phyloP scores from a whole-genome alignment of 192 early-diverging fungal species.

The Glomus cerebriforme region DNA sequence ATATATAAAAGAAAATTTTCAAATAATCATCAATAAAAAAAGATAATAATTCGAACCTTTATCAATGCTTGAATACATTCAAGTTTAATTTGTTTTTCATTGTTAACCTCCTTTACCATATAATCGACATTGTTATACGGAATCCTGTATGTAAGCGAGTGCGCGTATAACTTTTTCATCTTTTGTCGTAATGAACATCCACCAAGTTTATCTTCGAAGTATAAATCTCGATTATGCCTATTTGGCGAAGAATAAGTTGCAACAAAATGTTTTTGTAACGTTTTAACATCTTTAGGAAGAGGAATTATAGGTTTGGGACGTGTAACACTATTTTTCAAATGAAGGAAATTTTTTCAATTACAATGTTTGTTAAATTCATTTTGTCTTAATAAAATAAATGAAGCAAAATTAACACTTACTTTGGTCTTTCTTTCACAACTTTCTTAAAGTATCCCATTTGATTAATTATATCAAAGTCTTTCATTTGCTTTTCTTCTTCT shows the following conservation, averaged over 20 bases:
- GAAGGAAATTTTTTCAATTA: neutral
- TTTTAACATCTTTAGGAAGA: conserved; percentile 20
- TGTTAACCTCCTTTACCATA: neutral
- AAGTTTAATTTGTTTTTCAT: conserved; percentile 7
- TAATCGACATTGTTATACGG: conserved; percentile 20
- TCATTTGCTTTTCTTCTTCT: conserved; percentile 25
- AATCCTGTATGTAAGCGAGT: conserved; percentile 24
- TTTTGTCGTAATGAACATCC: conserved; percentile 26
- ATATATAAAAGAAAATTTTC: neutral
- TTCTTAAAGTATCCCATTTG: conserved; percentile 32
- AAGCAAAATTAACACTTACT: neutral
- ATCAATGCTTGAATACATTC: conserved; percentile 33
- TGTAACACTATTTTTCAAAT: neutral
- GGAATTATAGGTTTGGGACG: conserved; percentile 5
- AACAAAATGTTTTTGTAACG: conserved; percentile 11
- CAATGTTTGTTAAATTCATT: neutral
- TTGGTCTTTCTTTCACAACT: conserved; percentile 4
- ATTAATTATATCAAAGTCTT: conserved; percentile 24
- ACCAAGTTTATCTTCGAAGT: conserved; percentile 31
- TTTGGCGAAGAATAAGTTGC: neutral
- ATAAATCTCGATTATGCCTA: conserved; percentile 5
- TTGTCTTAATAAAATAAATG: neutral
- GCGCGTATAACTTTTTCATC: conserved; percentile 10
- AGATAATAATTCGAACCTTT: conserved; percentile 17
- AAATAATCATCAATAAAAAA: neutral